Evolutionary conservation across 2,329 filamentous ascomycete genomes (phyloP).

Genomic region (Cercospora zeae-maydis): DNA sequence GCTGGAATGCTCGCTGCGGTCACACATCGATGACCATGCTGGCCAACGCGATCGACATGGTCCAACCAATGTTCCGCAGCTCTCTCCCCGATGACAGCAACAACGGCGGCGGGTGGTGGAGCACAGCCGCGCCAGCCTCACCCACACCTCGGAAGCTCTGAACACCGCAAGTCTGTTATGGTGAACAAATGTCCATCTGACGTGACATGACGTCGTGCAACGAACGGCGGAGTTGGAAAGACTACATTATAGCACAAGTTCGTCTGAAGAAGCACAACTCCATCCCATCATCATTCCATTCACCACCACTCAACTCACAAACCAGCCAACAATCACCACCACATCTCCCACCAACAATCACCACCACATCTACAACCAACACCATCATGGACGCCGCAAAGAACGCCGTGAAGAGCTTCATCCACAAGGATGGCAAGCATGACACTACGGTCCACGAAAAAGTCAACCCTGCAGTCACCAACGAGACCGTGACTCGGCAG

Average conservation of each 20-base stretch:
- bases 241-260: background rate
- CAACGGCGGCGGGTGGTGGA: conserved; percentile 2
- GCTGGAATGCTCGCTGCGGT: background rate
- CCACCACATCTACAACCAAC: conserved; percentile 1
- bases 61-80: background rate
- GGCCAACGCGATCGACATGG: background rate
- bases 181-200: background rate
- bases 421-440: conserved; percentile 59
- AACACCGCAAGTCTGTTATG: background rate
- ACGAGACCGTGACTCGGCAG: conserved; percentile 39
- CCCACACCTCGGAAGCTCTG: background rate
- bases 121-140: conserved; percentile 3
- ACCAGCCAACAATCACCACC: background rate
- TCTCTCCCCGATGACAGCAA: conserved; percentile 2
- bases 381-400: conserved; percentile 63
- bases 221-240: background rate
- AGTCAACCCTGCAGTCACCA: conserved; percentile 54
- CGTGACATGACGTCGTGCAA: conserved; percentile 13
- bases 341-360: background rate
- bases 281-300: background rate
- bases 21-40: background rate
- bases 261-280: background rate
- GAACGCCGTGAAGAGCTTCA: conserved; percentile 59
- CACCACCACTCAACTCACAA: background rate
- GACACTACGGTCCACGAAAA: conserved; percentile 68